These are phyloP conservation scores for Sicyos edulis DNA, from an alignment of 306 rosid genomes.

Conservation along the genomic window DNA sequence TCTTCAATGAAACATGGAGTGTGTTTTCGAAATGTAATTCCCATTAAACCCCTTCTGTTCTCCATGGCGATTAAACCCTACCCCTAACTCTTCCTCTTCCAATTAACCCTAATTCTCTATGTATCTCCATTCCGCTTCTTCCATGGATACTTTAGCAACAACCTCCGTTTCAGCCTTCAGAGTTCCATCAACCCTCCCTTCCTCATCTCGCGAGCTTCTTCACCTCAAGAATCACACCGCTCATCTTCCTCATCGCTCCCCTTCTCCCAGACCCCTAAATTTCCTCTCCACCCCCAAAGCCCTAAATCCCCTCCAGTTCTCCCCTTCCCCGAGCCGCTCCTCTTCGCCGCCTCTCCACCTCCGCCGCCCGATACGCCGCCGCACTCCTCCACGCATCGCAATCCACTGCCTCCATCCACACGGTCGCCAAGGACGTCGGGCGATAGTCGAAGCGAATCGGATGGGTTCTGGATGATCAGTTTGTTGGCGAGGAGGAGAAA, in stretches of 20 bases:
- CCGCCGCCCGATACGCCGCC: slow-evolving; percentile 60
- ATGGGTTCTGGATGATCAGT: slow-evolving; percentile 18
- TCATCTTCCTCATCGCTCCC: slow-evolving; percentile 29
- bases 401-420: slow-evolving; percentile 39
- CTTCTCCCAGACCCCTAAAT: slow-evolving; percentile 28
- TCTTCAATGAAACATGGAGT: background rate
- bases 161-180: slow-evolving; percentile 57
- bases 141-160: slow-evolving; percentile 74
- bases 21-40: background rate
- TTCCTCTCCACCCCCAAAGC: slow-evolving; percentile 29
- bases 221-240: slow-evolving; percentile 33
- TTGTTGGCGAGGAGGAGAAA: slow-evolving; percentile 29
- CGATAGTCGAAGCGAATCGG: slow-evolving; percentile 37
- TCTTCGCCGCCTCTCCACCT: slow-evolving; percentile 31
- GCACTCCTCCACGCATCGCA: slow-evolving; percentile 63
- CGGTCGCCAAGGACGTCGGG: slow-evolving; percentile 44
- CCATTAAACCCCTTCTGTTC: background rate
- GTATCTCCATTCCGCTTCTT: background rate
- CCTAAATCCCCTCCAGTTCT: slow-evolving; percentile 25
- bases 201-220: slow-evolving; percentile 36
- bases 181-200: slow-evolving; percentile 27
- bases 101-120: background rate
- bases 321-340: slow-evolving; percentile 15
- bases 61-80: background rate
- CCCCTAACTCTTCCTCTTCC: background rate